Evolutionary conservation across 2,329 filamentous ascomycete species (phyloP), one percentile per base, ranked within the genome.

Genomic region (Didymella pomorum): DNA sequence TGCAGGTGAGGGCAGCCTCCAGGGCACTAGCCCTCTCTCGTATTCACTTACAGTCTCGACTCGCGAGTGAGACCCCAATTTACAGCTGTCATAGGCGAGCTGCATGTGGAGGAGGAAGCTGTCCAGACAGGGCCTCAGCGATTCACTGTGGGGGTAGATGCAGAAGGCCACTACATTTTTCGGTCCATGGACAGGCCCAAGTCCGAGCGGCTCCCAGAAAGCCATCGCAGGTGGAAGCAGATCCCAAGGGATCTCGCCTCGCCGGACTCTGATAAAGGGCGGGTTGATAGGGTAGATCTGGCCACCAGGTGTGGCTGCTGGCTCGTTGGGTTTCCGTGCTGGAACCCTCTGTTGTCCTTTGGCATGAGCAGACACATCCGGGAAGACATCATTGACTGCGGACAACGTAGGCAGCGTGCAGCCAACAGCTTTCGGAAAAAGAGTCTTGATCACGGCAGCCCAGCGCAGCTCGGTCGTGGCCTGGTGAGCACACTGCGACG

Each of bases 121-220:
- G 14, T 82, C 79, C 6, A 87, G 84, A 47, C 86, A 84, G 42
- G 87, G 84, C 35, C 79, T 75, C 66, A 94, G 79, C 1, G 89
- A 87, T 26, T 85, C 84, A 67, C 86, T 85, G 49, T 84, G 80
- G 0, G 91, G 91, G 62, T 89, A 90, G 2, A 95, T 80, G 70
- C 89, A 92, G 46, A 91, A 84, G 0, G 87, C 84, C 33, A 84
- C 82, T 28, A 95, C 79, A 60, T 94, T 86, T 73, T 96, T 96
- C 8, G 81, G 71, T 0, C 90, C 89, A 58, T 86, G 86, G 9
- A 86, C 86, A 3, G 92, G 92, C 1, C 86, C 86, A 1, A 96
- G 81, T 0, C 91, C 90, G 18, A 96, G 79, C 45, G 88, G 87
- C 71, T 95, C 91, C 92, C 92, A 96, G 70, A 95, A 96, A 1